phyloP scores from a whole-genome alignment of 73 alveolate species.

The Paramecium biaurelia region DNA sequence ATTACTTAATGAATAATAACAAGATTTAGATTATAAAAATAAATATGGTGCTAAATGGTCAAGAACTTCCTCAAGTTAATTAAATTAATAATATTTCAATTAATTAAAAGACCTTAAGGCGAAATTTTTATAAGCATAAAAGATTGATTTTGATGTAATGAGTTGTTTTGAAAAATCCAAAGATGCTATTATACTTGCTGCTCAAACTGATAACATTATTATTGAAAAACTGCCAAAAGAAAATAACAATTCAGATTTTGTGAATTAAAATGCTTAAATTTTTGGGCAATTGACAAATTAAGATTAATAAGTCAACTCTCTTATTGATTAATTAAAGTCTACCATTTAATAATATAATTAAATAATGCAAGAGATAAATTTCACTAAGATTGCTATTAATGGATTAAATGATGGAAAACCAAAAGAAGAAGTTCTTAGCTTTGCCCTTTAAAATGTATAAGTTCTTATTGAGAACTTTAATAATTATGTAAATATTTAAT shows the following conservation, averaged over 20 bases:
- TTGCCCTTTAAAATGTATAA: not conserved
- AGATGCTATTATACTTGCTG: not conserved
- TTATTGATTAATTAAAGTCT: not conserved
- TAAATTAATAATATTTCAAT: not conserved
- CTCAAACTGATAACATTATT: not conserved
- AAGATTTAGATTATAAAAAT: not conserved
- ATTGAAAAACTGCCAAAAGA: not conserved
- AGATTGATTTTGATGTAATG: constrained; percentile 24
- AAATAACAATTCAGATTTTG: constrained; percentile 27
- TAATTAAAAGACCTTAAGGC: not conserved
- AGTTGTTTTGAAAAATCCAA: not conserved
- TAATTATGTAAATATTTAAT: not conserved
- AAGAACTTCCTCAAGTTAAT: not conserved
- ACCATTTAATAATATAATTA: not conserved
- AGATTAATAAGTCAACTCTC: not conserved
- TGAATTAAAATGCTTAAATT: not conserved
- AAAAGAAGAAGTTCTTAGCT: not conserved
- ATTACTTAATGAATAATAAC: not conserved
- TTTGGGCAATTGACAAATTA: not conserved
- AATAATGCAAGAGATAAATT: not conserved
- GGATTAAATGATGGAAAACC: constrained; percentile 11
- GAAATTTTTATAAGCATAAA: not conserved
- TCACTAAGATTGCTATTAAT: not conserved
- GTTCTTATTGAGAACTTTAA: not conserved
- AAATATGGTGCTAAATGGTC: constrained; percentile 30